Evolutionary conservation across 495 filamentous ascomycete genomes (phyloP), one percentile per base, ranked within the genome.

Genomic region (Xylaria bambusicola): DNA sequence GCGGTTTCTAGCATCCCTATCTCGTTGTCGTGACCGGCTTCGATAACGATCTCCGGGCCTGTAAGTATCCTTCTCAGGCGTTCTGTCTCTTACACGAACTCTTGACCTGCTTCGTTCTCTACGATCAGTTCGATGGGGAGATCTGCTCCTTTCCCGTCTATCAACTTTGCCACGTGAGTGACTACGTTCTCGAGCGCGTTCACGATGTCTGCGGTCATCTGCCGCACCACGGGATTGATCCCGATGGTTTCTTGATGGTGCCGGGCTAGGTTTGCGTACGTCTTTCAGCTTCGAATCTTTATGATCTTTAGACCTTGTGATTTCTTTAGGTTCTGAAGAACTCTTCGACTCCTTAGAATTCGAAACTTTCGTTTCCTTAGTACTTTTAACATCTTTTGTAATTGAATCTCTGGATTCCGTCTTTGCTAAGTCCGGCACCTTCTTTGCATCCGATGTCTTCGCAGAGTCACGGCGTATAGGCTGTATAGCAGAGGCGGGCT

Each of bases 401-500:
- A 57, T 49, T 3, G 61, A 47, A 41, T 69, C 66, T 33, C 68
- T 75, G 24, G 68, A 51, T n/a, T 64, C 64, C 17, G 55, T 12
- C 38, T 75, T 74, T 21, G 56, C 58, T 27, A 62, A 51, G 50
- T 69, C 67, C 2, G 50, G 52, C 1, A 52, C 51, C 41, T 75
- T 79, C 58, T 73, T 79, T 15, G 49, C 33, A 46, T 79, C 77
- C 0, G 69, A 33, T 20, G 68, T 63, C 61, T 76, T 79, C n/a
- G 77, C 65, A 6, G 75, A 74, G 9, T 73, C 72, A 27, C 77
- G 72, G 31, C 76, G 73, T 59, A 81, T 78, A 7, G 82, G 82
- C 15, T 77, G 73, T 48, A 84, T 84, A 1, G 82, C 82, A n/a
- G 82, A 84, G 31, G 76, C 77, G 0, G 82, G 79, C 61, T 73